Evolutionary conservation across 805 yeast species (phyloP), one percentile per base, ranked within the genome.

Genomic region (Komagataella mondaviorum): DNA sequence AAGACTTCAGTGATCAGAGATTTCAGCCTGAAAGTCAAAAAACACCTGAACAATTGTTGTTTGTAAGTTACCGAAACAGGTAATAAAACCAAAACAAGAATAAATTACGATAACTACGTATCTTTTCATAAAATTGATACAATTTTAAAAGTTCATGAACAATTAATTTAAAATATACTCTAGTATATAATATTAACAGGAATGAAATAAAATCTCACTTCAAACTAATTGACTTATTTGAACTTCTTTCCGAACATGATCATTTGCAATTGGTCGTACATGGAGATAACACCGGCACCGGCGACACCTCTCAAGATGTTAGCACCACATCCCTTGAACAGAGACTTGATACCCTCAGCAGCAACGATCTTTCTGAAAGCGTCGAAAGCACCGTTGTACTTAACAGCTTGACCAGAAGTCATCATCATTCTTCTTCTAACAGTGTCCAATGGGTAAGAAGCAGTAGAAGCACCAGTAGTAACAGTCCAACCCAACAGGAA

Each of bases 351-450:
- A 88, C 97, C 97, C 77, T 90, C 96, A 71, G 93, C 88, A 63
- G 95, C 95, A 64, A 90, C 91, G 71, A 89, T 88, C 78, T 88
- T 76, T 65, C 71, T 76, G 87, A 86, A 83, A 75, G 93, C 88
- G 74, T 90, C 96, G 72, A 87, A 79, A 64, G 96, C 95, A 78
- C 95, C 93, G 70, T 82, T 76, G 80, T 89, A 89, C 80, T 90
- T 89, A 67, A 89, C 95, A 68, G 95, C 96, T 79, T 88, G 95
- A 76, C 97, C 97, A 63, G 97, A 90, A 65, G 97, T 89, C 97
- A 89, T 89, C 97, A 89, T 89, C 97, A 89, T 89, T 86, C 97
- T 88, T 87, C 97, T 88, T 85, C 97, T 90, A 71, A 89, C 89
- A 70, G 97, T 89, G 78, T 89, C 97, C 76, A 90, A 86, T 82